Base-by-base conservation (phyloP, 2,329 filamentous ascomycete species). In the Fusarium guadeloupense region DNA sequence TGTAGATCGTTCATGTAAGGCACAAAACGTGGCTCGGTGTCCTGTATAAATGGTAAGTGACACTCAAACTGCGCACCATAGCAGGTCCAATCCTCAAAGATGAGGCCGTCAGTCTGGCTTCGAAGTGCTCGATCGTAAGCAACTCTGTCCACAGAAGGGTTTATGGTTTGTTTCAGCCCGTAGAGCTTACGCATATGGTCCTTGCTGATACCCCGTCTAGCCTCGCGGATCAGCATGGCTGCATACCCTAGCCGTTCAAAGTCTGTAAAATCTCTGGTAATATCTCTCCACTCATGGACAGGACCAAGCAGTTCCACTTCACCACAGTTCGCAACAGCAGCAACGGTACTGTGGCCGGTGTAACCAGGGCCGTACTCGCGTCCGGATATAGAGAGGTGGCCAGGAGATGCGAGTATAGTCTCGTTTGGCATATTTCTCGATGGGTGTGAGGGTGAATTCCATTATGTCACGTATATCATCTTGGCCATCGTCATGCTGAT, bases 61-160 rank as follows among this genome's bases (percentile, higher is more conserved):
- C 35, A 25, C 16, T 19, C 31, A n/a, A 35, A 14, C 10, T 48
- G 13, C 7, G 31, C 38, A 4, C 60, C 58, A 33, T 44, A 61
- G 8, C 43, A 40, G n/a, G 57, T 51, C 66, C 68, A 69, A 45
- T 67, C 52, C 40, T 69, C 65, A 41, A 68, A 66, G 14, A 46
- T 41, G 7, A 67, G 31, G n/a, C 54, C 53, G 10, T 39, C 12
- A 5, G 54, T 57, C 26, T 48, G 44, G 14, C 62, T 51, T 17
- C 37, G 30, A 19, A 68, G 38, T 9, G 39, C 59, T 19, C 59
- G 38, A 21, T 49, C 41, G 17, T 45, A 54, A n/a, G 56, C 61
- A 14, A 37, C 5, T 4, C 30, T 43, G n/a, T 68, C 58, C 14
- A 46, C 26, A 5, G 20, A 17, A 20, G 52, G 41, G 12, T 30